Base-by-base conservation (phyloP, 2,329 filamentous ascomycete species). In the Epichloe gansuensis region DNA sequence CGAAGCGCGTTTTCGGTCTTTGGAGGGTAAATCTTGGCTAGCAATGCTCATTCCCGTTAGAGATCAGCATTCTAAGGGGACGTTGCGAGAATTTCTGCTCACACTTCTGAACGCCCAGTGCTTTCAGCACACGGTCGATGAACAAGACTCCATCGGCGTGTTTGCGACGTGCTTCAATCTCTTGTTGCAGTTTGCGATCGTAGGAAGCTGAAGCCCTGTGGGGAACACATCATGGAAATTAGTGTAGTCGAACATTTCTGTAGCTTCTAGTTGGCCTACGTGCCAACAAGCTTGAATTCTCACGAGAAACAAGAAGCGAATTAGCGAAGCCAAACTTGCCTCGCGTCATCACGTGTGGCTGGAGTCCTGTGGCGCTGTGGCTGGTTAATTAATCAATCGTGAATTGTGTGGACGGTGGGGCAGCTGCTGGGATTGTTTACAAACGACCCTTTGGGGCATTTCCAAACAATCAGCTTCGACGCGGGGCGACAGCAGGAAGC, bases 101-200 rank as follows among this genome's bases (percentile, higher is more conserved):
- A 88, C 88, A 79, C 68, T 85, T 82, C 59, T 76, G 75, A 54
- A 93, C 78, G 31, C 85, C 81, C 31, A 91, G 72, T 0, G 84
- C 76, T 52, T 78, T 80, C 55, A 93, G 72, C 42, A 94, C 80
- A 51, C 85, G 81, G 66, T 94, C 88, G 63, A 91, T 84, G 68
- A 93, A 94, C 54, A 91, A 78, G 53, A 77, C 73, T 59, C 85
- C 84, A 55, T 83, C 81, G 21, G 90, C 74, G 48, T 70, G 76
- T 62, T 83, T 85, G 59, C 87, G 83, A 62, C 80, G 80, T 34
- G 75, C 70, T 54, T 85, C 75, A 52, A 90, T 87, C 47, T 81
- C 76, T 47, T 83, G 76, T 52, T 81, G 70, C 35, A 76, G 67
- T 55, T 77, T 75, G 53, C 80, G 75, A 62, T 82, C 78, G 66